Evolutionary conservation across 2,329 filamentous ascomycete genomes (phyloP).

Genomic region (Diaporthe batatas): DNA sequence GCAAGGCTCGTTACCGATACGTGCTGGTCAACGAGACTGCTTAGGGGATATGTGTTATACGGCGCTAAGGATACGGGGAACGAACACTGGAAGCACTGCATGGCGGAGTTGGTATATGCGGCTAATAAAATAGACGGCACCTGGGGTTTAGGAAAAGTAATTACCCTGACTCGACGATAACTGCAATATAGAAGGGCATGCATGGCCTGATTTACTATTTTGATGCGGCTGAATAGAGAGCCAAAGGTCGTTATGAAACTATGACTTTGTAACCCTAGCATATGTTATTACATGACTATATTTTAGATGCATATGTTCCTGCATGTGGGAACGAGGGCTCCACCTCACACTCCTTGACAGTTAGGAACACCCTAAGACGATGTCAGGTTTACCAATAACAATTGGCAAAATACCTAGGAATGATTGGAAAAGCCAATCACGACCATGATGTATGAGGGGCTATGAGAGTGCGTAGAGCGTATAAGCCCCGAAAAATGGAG

Average conservation of each 20-base stretch:
- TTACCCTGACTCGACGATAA: background rate
- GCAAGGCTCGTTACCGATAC: conserved; percentile 64
- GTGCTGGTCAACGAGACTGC: conserved; percentile 58
- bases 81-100: background rate
- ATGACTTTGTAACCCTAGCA: no score
- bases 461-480: no score
- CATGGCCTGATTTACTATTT: no score
- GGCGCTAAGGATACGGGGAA: background rate
- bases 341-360: no score
- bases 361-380: no score
- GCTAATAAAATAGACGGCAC: background rate
- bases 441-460: background rate
- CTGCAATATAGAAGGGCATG: background rate
- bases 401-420: background rate
- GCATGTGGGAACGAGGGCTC: no score
- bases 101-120: background rate
- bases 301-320: no score
- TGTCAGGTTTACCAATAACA: no score
- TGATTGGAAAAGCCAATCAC: background rate
- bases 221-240: no score
- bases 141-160: background rate
- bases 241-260: no score
- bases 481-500: background rate
- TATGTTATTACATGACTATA: no score
- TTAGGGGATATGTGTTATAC: background rate